Percentiles rank a stretch among this genome's conserved stretches.
These are phyloP conservation scores for Cystobasidiopsis lactophilus DNA, from an alignment of 768 basidiomycete genomes.

Conservation along the genomic window DNA sequence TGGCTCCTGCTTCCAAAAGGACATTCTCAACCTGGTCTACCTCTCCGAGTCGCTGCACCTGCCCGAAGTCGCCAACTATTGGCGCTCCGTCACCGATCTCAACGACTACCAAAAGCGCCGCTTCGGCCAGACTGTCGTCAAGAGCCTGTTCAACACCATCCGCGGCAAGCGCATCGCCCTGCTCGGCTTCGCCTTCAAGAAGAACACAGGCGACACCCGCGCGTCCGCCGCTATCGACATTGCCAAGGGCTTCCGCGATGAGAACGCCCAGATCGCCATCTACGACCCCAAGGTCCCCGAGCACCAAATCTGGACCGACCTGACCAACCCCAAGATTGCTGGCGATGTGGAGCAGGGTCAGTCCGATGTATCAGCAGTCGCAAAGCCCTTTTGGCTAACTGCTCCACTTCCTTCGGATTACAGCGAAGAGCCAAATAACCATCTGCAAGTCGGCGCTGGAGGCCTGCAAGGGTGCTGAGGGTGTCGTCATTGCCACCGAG, in stretches of 20 bases:
- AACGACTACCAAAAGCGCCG: slow-evolving; percentile 96
- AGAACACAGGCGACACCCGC: slow-evolving; percentile 96
- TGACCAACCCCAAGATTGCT: slow-evolving; percentile 32
- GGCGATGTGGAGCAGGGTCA: slow-evolving; percentile 38
- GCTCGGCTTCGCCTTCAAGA: slow-evolving; percentile 96
- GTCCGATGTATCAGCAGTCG: too few species aligned
- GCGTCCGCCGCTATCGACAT: slow-evolving; percentile 90
- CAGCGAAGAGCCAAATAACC: slow-evolving; percentile 73
- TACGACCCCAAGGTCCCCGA: slow-evolving; percentile 76
- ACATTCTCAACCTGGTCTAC: slow-evolving; percentile 97
- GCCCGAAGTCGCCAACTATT: slow-evolving; percentile 92
- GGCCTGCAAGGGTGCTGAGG: slow-evolving; percentile 72
- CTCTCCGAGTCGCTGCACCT: slow-evolving; percentile 82
- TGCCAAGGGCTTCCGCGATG: slow-evolving; percentile 75
- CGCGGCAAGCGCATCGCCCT: slow-evolving; percentile 93
- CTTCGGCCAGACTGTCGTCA: slow-evolving; percentile 88
- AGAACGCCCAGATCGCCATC: slow-evolving; percentile 63
- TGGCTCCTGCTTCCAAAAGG: slow-evolving; percentile 98
- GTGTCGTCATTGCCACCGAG: slow-evolving; percentile 86
- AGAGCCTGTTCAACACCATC: slow-evolving; percentile 95
- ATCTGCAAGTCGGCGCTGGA: slow-evolving; percentile 57
- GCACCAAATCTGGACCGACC: slow-evolving; percentile 55
- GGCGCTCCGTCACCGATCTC: slow-evolving; percentile 84
- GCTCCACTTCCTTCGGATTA: slow-evolving; percentile 2
- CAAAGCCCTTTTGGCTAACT: neutral